These are phyloP conservation scores for Trichoderma brevicompactum DNA, from an alignment of 2,329 filamentous ascomycete genomes.

Conservation along the genomic window DNA sequence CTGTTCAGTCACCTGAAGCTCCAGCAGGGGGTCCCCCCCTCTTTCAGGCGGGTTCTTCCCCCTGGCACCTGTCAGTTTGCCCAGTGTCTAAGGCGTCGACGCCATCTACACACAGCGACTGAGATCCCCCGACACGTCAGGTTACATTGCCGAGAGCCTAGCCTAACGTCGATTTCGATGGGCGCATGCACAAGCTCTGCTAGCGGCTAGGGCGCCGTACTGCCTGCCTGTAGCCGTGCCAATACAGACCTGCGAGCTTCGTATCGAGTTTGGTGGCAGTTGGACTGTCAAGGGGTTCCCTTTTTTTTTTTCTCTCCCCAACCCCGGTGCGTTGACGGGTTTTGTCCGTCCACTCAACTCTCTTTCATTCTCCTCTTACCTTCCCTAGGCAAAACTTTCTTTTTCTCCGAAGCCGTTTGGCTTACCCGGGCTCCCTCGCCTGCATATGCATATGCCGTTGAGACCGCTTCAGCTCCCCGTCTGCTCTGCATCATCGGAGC, in stretches of 20 bases:
- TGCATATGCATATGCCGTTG: no score
- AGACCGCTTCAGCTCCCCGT: no score
- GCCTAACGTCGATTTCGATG: not conserved
- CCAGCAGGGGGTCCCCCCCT: no score
- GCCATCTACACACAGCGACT: not conserved
- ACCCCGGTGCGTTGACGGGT: no score
- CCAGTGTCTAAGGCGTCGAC: constrained; percentile 16
- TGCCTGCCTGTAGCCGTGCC: not conserved
- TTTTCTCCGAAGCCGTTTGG: no score
- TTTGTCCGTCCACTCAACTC: no score
- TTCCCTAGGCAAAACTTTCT: no score
- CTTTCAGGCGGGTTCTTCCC: not conserved
- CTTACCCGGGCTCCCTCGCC: no score
- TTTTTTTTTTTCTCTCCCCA: no score
- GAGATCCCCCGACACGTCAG: constrained; percentile 21
- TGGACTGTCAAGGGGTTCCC: not conserved
- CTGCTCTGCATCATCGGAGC: no score
- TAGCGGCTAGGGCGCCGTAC: not conserved
- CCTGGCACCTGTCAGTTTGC: constrained; percentile 25
- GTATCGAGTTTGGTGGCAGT: not conserved
- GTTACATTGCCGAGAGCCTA: constrained; percentile 11
- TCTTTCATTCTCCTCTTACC: no score
- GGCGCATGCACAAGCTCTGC: not conserved
- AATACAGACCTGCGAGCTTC: not conserved
- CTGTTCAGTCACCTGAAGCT: no score